Base-by-base conservation (phyloP, 768 basidiomycete genomes). In the Mycena epipterygia region DNA sequence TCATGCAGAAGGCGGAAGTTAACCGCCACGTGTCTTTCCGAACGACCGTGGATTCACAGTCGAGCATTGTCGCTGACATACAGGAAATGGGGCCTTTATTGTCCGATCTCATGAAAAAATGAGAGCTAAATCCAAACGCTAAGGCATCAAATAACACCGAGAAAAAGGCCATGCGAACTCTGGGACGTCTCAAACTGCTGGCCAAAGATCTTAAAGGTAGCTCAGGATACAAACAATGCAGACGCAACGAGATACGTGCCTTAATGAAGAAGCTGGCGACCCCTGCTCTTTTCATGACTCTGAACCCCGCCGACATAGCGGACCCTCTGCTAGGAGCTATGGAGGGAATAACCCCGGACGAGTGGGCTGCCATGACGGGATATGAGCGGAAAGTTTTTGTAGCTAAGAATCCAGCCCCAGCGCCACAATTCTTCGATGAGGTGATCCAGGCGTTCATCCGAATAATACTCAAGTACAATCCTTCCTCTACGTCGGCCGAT, bases 221-320 rank as follows among this genome's bases (percentile, higher is more conserved):
- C 7, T 56, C 76, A 1, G 64, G 70, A 0, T 57, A 75, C 13
- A 73, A 76, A 53, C 13, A 68, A 1, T 29, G 30, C 0, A 67
- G 75, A 67, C 63, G 79, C 3, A 81, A 80, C 70, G 71, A 79
- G 60, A 79, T 79, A 16, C 64, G 76, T 1, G 74, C 56, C 0
- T 14, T 79, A 23, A 79, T 76, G 30, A 67, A 70, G 23, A 37
- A 53, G 8, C 44, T 66, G 11, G 78, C 79, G 0, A 21, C 76
- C 14, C 80, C 77, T 16, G 74, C 65, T 21, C 75, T 81, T n/a
- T 81, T 76, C 55, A 33, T 81, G 8, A 81, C 80, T 0, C 58
- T 81, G 6, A 81, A 80, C 58, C 80, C 80, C 14, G 69, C 76
- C 5, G 79, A 81, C 59, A 60, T 79, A 13, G 53, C 73, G 33